Evolutionary conservation across 345 rosid species (phyloP).

Genomic region (Jatropha curcas): DNA sequence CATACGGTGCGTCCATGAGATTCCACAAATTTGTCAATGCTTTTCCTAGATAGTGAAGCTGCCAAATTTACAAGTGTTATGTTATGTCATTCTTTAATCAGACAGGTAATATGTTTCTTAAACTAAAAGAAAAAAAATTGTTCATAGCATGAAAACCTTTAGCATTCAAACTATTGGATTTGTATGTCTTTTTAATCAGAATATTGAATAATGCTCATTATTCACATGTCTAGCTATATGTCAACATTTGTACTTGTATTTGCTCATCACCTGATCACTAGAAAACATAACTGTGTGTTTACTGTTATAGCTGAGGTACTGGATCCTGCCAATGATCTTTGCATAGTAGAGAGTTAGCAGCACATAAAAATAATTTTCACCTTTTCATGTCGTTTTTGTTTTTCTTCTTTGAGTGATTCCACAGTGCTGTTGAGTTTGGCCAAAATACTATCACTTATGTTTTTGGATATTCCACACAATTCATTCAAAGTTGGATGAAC

Average conservation of each 20-base stretch:
- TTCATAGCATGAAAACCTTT: constrained; percentile 13
- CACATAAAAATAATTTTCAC: constrained; percentile 38
- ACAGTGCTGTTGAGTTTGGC: constrained; percentile 76
- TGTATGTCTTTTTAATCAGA: constrained; percentile 1
- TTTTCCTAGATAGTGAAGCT: constrained; percentile 86
- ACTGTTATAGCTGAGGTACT: not conserved
- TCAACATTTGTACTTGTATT: constrained; percentile 3
- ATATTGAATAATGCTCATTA: constrained; percentile 2
- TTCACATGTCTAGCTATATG: constrained; percentile 5
- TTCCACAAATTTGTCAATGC: constrained; percentile 81
- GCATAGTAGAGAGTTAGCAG: constrained; percentile 16
- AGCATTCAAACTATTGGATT: not conserved
- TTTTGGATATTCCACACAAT: constrained; percentile 85
- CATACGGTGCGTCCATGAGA: constrained; percentile 77
- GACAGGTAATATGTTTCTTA: constrained; percentile 1
- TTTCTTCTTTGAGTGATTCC: constrained; percentile 80
- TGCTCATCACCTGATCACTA: no score
- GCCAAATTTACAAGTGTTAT: constrained; percentile 32
- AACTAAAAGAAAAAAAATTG: not conserved
- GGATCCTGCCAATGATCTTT: constrained; percentile 7
- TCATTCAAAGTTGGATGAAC: constrained; percentile 93
- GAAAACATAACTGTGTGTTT: not conserved
- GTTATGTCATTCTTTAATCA: not conserved
- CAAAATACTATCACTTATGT: constrained; percentile 80
- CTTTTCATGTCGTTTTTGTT: constrained; percentile 77